Evolutionary conservation across 2,329 filamentous ascomycete species (phyloP).

Genomic region (Pseudogymnoascus sp.): DNA sequence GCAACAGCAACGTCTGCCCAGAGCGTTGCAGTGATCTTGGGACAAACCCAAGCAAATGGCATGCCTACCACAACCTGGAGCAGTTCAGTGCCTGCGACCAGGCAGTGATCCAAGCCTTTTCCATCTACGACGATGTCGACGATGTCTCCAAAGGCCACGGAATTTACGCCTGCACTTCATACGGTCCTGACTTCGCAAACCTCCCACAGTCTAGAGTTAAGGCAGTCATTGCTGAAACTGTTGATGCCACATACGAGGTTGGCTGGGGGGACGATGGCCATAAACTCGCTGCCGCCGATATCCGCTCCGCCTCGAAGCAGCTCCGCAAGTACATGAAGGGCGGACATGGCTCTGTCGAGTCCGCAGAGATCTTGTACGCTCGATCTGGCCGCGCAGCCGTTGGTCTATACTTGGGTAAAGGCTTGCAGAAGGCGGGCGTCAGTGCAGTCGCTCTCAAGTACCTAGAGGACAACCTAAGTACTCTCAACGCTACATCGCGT

Average conservation of each 20-base stretch:
- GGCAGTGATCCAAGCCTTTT: conserved; percentile 30
- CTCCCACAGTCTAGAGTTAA: conserved; percentile 3
- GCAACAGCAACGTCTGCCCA: not conserved
- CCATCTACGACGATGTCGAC: conserved; percentile 31
- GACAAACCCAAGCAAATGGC: not conserved
- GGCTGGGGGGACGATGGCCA: conserved; percentile 25
- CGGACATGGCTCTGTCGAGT: conserved; percentile 20
- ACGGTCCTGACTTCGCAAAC: conserved; percentile 18
- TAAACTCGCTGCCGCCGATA: conserved; percentile 17
- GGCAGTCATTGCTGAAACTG: conserved; percentile 12
- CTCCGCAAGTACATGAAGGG: conserved; percentile 26
- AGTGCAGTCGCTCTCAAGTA: conserved; percentile 12
- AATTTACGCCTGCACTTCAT: conserved; percentile 29
- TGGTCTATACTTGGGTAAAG: conserved; percentile 33
- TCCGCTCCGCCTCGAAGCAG: conserved; percentile 24
- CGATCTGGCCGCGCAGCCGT: conserved; percentile 26
- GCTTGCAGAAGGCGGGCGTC: conserved; percentile 17
- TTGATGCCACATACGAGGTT: conserved; percentile 24
- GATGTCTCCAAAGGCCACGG: conserved; percentile 24
- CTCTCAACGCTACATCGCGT: conserved; percentile 20
- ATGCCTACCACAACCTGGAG: conserved; percentile 16
- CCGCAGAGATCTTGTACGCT: conserved; percentile 27
- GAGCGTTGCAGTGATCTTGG: not conserved
- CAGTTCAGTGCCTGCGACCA: conserved; percentile 25
- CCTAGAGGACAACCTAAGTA: conserved; percentile 17